Conservation (phyloP, 495 filamentous ascomycete species). For the Penicillium tannophilum region DNA sequence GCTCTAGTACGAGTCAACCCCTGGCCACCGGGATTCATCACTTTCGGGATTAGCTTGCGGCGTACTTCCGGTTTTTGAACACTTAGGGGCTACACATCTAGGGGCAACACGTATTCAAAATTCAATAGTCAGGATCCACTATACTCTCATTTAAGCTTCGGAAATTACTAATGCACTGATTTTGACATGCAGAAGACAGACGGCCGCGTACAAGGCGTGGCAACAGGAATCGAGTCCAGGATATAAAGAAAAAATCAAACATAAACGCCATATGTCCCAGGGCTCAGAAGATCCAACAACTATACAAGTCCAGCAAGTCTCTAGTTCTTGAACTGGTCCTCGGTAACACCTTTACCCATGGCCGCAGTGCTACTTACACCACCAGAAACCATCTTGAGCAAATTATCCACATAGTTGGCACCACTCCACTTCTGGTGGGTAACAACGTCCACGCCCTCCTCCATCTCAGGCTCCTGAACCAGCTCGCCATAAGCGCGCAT, state of each 20-base stretch:
- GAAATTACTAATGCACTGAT: constrained; percentile 1
- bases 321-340: constrained; percentile 82
- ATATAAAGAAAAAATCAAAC: constrained; percentile 10
- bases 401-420: constrained; percentile 88
- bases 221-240: constrained; percentile 25
- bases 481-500: constrained; percentile 98
- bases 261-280: neutral
- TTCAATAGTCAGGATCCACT: neutral
- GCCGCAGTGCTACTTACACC: constrained; percentile 89
- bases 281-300: constrained; percentile 11
- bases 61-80: too few species aligned
- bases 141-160: constrained; percentile 5
- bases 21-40: neutral
- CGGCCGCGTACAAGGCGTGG: constrained; percentile 7
- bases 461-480: constrained; percentile 97
- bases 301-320: constrained; percentile 5
- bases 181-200: constrained; percentile 20
- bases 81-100: too few species aligned
- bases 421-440: constrained; percentile 99
- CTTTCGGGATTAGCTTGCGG: neutral
- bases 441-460: constrained; percentile 84
- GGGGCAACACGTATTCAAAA: too few species aligned
- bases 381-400: constrained; percentile 96
- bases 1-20: neutral
- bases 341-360: constrained; percentile 97